These are phyloP conservation scores for Setaria viridis DNA, from an alignment of 202 grass and related monocot species.

Conservation along the genomic window DNA sequence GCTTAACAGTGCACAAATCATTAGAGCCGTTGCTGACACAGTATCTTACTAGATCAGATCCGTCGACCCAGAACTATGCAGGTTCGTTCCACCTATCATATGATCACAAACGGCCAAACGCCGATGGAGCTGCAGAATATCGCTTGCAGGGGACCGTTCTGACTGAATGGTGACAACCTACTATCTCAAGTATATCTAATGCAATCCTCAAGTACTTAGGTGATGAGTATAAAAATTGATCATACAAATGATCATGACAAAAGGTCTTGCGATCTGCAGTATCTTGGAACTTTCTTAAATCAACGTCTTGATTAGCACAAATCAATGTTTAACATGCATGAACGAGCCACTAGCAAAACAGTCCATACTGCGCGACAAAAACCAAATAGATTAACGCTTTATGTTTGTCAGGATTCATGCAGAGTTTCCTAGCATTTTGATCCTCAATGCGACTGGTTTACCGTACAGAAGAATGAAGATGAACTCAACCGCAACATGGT, in stretches of 20 bases:
- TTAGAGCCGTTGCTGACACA: neutral
- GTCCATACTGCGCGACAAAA: conserved; percentile 12
- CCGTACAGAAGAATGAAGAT: neutral
- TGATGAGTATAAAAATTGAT: conserved; percentile 21
- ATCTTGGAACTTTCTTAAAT: conserved; percentile 18
- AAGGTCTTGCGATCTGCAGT: conserved; percentile 20
- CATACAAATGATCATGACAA: conserved; percentile 20
- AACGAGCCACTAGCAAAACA: neutral
- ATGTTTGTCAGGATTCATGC: conserved; percentile 10
- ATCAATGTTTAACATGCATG: conserved; percentile 28
- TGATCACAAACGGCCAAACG: conserved; percentile 2
- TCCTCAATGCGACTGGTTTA: neutral
- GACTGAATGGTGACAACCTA: conserved; percentile 42
- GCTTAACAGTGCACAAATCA: conserved; percentile 44
- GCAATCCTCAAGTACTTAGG: conserved; percentile 4
- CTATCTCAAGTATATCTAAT: conserved; percentile 31
- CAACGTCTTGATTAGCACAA: neutral
- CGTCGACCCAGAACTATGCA: neutral
- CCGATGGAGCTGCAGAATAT: conserved; percentile 33
- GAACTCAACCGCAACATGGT: neutral
- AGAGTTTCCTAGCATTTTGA: conserved; percentile 24
- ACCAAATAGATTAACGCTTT: neutral
- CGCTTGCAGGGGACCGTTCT: conserved; percentile 17
- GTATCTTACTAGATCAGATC: conserved; percentile 50
- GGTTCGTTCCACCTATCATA: neutral